Conservation (phyloP, 2,329 filamentous ascomycete species). For the Tolypocladium sp. region DNA sequence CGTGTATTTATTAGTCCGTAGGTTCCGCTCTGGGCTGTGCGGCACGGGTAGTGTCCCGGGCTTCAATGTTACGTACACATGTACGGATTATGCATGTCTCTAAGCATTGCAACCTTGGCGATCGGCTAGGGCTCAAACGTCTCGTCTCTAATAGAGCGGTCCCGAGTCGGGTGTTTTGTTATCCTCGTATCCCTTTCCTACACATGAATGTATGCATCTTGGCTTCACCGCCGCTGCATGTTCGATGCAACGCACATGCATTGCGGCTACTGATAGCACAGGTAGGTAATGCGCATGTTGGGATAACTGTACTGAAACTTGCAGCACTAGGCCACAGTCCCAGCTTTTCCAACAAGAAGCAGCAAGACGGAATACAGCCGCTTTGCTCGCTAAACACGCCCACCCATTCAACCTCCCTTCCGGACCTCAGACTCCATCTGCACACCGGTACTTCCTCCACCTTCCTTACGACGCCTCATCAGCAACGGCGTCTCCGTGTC, state of each 20-base stretch:
- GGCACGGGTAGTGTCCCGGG: too few species aligned
- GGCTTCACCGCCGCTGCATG: too few species aligned
- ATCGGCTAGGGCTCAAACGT: too few species aligned
- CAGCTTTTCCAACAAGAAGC: neutral
- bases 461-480: slow-evolving; percentile 1
- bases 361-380: neutral
- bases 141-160: too few species aligned
- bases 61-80: too few species aligned
- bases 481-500: slow-evolving; percentile 2
- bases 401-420: neutral
- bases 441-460: neutral
- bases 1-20: too few species aligned
- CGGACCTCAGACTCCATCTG: neutral
- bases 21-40: too few species aligned
- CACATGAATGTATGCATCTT: too few species aligned
- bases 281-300: neutral
- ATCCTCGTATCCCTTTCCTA: too few species aligned
- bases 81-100: too few species aligned
- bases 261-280: neutral
- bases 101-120: too few species aligned
- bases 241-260: neutral
- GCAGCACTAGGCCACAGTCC: neutral
- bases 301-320: neutral
- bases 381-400: neutral
- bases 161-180: too few species aligned